These are phyloP conservation scores for Cladophialophora chaetospira DNA, from an alignment of 2,329 filamentous ascomycete genomes.

Conservation along the genomic window DNA sequence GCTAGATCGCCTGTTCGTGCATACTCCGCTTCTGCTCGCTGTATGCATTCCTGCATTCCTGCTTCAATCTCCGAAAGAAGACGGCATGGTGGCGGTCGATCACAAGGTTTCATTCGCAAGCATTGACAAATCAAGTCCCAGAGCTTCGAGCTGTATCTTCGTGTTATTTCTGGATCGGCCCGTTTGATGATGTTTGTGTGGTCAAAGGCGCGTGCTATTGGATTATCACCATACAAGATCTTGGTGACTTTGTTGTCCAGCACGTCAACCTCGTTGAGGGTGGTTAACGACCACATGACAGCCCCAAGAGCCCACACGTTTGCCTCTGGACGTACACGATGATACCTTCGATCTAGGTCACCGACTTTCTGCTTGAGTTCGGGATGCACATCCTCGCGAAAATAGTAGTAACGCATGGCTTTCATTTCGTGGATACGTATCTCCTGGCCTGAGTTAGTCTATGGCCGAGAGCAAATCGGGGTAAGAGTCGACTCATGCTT, in stretches of 20 bases:
- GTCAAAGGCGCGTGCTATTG: background rate
- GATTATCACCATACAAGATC: constrained; percentile 1
- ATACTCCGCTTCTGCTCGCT: background rate
- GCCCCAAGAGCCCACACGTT: constrained; percentile 25
- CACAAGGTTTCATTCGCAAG: constrained; percentile 7
- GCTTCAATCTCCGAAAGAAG: background rate
- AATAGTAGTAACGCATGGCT: background rate
- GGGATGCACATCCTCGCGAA: background rate
- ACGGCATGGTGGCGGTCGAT: constrained; percentile 2
- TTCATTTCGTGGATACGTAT: background rate
- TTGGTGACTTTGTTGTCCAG: constrained; percentile 15
- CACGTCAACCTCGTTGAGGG: constrained; percentile 13
- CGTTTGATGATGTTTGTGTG: constrained; percentile 5
- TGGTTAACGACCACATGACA: constrained; percentile 19
- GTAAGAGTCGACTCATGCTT: background rate
- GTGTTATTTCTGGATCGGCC: background rate
- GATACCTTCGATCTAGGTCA: background rate
- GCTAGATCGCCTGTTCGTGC: background rate
- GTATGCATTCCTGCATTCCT: background rate
- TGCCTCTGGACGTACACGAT: constrained; percentile 11
- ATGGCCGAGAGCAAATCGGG: no score
- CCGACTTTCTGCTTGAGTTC: background rate
- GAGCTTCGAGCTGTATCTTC: constrained; percentile 19
- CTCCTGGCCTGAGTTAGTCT: background rate
- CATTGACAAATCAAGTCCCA: constrained; percentile 13